These are phyloP conservation scores for Lodderomyces metapsilosis DNA, from an alignment of 1,139 yeast genomes.

Conservation along the genomic window DNA sequence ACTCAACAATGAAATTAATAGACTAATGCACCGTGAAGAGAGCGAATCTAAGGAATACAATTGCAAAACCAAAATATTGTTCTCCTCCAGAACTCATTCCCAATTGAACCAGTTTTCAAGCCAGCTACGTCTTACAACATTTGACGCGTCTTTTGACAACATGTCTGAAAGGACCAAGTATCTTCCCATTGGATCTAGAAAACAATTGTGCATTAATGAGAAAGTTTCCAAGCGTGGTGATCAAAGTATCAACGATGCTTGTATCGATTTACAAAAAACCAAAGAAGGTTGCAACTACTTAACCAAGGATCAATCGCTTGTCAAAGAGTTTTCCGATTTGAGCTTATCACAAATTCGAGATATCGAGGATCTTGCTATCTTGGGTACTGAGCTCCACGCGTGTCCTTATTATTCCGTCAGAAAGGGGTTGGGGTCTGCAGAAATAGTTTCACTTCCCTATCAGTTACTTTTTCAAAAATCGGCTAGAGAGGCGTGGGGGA, in stretches of 20 bases:
- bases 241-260: slow-evolving; percentile 75
- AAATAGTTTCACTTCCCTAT: slow-evolving; percentile 81
- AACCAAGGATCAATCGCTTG: slow-evolving; percentile 34
- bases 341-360: slow-evolving; percentile 66
- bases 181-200: slow-evolving; percentile 76
- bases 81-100: slow-evolving; percentile 88
- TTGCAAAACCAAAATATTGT: slow-evolving; percentile 52
- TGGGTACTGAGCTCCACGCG: slow-evolving; percentile 56
- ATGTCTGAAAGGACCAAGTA: slow-evolving; percentile 49
- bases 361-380: slow-evolving; percentile 70
- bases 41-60: slow-evolving; percentile 19
- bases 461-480: slow-evolving; percentile 69
- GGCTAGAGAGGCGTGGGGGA: slow-evolving; percentile 58
- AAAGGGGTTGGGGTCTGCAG: slow-evolving; percentile 55
- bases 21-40: slow-evolving; percentile 27
- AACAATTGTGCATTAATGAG: slow-evolving; percentile 78
- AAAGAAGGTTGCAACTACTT: slow-evolving; percentile 51
- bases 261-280: slow-evolving; percentile 65
- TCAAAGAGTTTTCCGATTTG: slow-evolving; percentile 56
- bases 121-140: slow-evolving; percentile 62
- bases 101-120: slow-evolving; percentile 80
- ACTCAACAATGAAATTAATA: slow-evolving; percentile 44
- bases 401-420: slow-evolving; percentile 87
- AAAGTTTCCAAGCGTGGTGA: slow-evolving; percentile 48
- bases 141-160: slow-evolving; percentile 59